Base-by-base conservation (phyloP, 2,329 filamentous ascomycete species). In the Nectriaceae sp. region DNA sequence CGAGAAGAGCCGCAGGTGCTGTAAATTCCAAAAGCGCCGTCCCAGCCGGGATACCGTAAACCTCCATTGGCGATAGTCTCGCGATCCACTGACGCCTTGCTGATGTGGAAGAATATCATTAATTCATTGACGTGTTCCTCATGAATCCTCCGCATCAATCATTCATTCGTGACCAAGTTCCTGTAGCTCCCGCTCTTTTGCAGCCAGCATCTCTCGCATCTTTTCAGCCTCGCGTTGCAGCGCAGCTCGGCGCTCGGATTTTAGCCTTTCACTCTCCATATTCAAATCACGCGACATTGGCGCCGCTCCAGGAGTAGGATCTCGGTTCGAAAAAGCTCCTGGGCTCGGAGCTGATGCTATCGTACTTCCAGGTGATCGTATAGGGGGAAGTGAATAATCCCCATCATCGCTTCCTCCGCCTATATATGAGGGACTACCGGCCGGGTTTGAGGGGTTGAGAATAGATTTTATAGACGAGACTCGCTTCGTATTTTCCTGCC, bases 381-480 rank as follows among this genome's bases (percentile, higher is more conserved):
- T 60, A 3, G 71, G 70, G 2, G 71, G 72, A 15, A 75, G 59
- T 3, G 68, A 64, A 47, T 74, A 75, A n/a, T 73, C 67, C 6
- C 64, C 61, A 40, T 68, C 65, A 40, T 73, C 61, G 49, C 70
- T 65, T 52, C 74, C 69, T 16, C 51, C 50, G 20, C 57, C 47
- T 16, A 50, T 53, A 8, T 53, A 55, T 18, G 56, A 51, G 19
- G 56, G 46, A 24, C 57, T 59, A 3, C 59, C 59, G n/a, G 57
- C 54, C n/a, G 54, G 55, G 6, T 54, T 60, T 15, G 70, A 61
- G 3, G 83, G 83, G 54, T 90, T 91, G 11, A 92, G 71, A 38
- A 91, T 86, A 4, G 87, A 88, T 55, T 85, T 88, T 52, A 91
- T 91, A 3, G 87, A 89, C 16, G 85, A 89, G 4, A 90, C 70